Evolutionary conservation across 306 rosid genomes (phyloP).

Genomic region (Aeschynomene evenia): DNA sequence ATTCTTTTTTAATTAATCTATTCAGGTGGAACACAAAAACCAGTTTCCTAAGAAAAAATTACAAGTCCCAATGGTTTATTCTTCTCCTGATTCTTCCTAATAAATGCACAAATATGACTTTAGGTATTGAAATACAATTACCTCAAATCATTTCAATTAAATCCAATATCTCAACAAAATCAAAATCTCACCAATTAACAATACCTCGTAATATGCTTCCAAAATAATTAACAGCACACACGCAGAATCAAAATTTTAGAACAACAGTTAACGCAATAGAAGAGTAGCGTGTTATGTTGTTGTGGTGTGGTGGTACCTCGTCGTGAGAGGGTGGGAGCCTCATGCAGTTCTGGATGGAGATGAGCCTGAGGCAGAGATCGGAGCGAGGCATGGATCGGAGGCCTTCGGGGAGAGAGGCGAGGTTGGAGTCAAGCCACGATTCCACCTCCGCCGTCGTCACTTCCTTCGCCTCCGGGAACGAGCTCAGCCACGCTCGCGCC

Average conservation of each 20-base stretch:
- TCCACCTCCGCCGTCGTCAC: constrained; percentile 81
- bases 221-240: neutral
- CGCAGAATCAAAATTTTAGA: neutral
- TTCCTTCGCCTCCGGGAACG: constrained; percentile 78
- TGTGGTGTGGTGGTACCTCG: no score
- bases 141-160: neutral
- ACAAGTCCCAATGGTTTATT: neutral
- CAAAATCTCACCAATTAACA: neutral
- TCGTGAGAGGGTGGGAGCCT: constrained; percentile 44
- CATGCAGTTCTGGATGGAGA: constrained; percentile 80
- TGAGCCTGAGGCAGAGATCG: constrained; percentile 73
- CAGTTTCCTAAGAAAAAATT: neutral
- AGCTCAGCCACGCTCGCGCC: constrained; percentile 94
- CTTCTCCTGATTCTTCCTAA: constrained; percentile 5
- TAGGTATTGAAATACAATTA: neutral
- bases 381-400: constrained; percentile 86
- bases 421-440: constrained; percentile 85
- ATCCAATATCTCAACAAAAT: neutral
- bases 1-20: neutral
- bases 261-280: no score
- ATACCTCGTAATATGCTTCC: neutral
- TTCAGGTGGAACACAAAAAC: neutral
- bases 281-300: no score
- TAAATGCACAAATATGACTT: neutral
- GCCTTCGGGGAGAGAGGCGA: constrained; percentile 65